phyloP scores from a whole-genome alignment of 2,329 filamentous ascomycete genomes.

The Cladorrhinum sp. region DNA sequence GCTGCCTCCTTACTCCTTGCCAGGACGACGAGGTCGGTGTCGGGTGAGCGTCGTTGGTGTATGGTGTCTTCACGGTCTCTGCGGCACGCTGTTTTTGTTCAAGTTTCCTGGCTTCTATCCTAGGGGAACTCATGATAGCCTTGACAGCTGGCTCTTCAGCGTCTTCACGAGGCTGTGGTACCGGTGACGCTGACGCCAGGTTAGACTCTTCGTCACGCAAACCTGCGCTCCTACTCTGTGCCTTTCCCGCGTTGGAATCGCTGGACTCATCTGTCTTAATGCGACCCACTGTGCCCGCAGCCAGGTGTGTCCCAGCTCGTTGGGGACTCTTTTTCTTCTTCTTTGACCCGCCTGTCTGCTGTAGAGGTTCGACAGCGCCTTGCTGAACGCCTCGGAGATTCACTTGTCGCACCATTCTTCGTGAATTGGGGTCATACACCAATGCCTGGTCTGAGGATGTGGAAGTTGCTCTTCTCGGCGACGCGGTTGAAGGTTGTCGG shows the following conservation, averaged over 20 bases:
- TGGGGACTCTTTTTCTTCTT: slow-evolving; percentile 41
- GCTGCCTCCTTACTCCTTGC: slow-evolving; percentile 35
- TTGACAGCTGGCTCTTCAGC: slow-evolving; percentile 25
- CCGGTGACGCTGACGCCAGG: slow-evolving; percentile 2
- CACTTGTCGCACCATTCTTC: slow-evolving; percentile 55
- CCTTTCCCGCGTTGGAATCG: not conserved
- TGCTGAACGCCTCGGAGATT: slow-evolving; percentile 45
- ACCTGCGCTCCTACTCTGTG: not conserved
- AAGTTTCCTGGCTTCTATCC: slow-evolving; percentile 13
- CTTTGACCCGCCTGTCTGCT: slow-evolving; percentile 35
- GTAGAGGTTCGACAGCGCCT: slow-evolving; percentile 38
- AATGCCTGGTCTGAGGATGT: slow-evolving; percentile 41
- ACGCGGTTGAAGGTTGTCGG: slow-evolving; percentile 7
- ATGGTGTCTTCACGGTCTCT: not conserved
- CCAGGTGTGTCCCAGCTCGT: slow-evolving; percentile 44
- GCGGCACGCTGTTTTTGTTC: slow-evolving; percentile 14
- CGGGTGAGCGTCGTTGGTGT: not conserved
- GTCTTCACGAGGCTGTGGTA: slow-evolving; percentile 9
- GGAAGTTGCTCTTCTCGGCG: slow-evolving; percentile 28
- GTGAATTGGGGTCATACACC: slow-evolving; percentile 64
- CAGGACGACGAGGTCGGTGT: slow-evolving; percentile 1
- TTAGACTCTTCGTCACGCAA: not conserved
- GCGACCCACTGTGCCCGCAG: slow-evolving; percentile 53
- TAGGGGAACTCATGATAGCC: slow-evolving; percentile 24
- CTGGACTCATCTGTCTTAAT: slow-evolving; percentile 40